Conservation (phyloP, 2,329 filamentous ascomycete species). For the Reticulascus tulasneorum region DNA sequence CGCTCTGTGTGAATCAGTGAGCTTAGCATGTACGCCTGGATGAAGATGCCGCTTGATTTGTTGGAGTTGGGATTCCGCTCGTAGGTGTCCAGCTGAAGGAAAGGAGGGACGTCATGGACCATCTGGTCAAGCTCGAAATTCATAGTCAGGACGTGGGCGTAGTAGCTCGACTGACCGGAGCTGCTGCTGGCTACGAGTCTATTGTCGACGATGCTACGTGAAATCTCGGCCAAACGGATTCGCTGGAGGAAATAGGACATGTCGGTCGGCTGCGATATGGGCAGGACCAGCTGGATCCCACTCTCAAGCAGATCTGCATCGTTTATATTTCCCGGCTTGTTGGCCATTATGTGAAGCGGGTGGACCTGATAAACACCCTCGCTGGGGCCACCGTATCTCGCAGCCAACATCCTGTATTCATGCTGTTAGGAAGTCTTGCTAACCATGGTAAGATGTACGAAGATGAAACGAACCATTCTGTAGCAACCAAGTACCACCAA, state of each 20-base stretch:
- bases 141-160: conserved; percentile 26
- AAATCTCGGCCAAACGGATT: conserved; percentile 33
- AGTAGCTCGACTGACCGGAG: conserved; percentile 15
- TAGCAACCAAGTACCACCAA: conserved; percentile 38
- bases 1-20: conserved; percentile 31
- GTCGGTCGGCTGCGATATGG: conserved; percentile 31
- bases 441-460: too few relatives aligned
- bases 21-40: conserved; percentile 33
- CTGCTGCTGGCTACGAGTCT: conserved; percentile 15
- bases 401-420: conserved; percentile 28
- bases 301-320: conserved; percentile 28
- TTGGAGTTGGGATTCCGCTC: conserved; percentile 17
- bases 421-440: too few relatives aligned
- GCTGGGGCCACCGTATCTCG: conserved; percentile 33
- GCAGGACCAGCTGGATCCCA: conserved; percentile 17
- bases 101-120: conserved; percentile 26
- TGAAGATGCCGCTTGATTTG: conserved; percentile 24
- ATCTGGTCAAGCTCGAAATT: conserved; percentile 28
- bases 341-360: conserved; percentile 35
- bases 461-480: conserved; percentile 33
- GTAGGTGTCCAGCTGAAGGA: conserved; percentile 29
- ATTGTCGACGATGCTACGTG: conserved; percentile 34
- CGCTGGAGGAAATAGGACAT: conserved; percentile 42
- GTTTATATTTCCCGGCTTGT: conserved; percentile 35
- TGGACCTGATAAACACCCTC: conserved; percentile 39